phyloP scores from a whole-genome alignment of 2,329 filamentous ascomycete genomes.

The Huntiella decipiens region DNA sequence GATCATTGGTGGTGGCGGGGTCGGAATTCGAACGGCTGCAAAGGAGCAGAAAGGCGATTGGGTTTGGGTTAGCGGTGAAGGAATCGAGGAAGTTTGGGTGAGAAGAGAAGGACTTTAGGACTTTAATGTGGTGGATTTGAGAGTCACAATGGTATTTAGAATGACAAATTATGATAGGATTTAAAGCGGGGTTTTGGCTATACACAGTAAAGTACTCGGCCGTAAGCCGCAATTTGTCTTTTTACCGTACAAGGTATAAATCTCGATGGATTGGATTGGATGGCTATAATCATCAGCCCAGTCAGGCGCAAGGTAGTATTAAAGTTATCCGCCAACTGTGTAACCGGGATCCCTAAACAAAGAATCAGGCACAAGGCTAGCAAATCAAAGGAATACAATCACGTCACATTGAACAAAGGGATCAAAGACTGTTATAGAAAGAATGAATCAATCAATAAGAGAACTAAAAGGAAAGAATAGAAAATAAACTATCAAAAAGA shows the following conservation, averaged over 20 bases:
- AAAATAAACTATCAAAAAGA: background rate
- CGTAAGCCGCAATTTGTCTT: too few relatives aligned
- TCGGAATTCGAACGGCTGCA: conserved; percentile 43
- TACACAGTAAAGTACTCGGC: too few relatives aligned
- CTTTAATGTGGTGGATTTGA: too few relatives aligned
- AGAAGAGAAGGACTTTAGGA: too few relatives aligned
- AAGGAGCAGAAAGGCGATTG: background rate
- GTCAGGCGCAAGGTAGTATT: background rate
- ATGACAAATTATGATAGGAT: too few relatives aligned
- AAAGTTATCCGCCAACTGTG: background rate
- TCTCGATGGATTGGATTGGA: too few relatives aligned
- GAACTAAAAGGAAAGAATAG: background rate
- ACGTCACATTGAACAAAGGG: background rate
- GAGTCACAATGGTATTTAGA: too few relatives aligned
- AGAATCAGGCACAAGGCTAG: background rate
- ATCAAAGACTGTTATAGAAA: too few relatives aligned
- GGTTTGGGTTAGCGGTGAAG: background rate
- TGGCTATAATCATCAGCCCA: too few relatives aligned
- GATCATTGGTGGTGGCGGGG: conserved; percentile 59
- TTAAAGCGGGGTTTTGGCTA: too few relatives aligned
- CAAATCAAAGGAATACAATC: background rate
- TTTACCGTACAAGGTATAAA: too few relatives aligned
- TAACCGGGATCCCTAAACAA: background rate
- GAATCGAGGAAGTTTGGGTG: background rate
- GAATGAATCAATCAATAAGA: too few relatives aligned